Evolutionary conservation across 108 stramenopile species (phyloP).

Genomic region (Schizochytrium sp.): DNA sequence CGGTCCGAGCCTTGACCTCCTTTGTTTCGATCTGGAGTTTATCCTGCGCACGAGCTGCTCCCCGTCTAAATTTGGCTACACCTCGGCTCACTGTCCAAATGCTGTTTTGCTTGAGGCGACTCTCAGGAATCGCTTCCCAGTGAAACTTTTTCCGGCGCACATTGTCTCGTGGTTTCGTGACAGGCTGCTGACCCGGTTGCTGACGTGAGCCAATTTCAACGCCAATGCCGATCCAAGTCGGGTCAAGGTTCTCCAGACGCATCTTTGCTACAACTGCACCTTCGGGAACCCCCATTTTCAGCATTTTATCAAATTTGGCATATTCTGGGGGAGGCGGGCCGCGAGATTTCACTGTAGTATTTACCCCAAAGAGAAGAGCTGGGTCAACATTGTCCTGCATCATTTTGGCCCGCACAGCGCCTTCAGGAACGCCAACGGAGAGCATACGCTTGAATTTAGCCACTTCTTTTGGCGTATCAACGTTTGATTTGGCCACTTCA

Average conservation of each 20-base stretch:
- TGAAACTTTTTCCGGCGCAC: background rate
- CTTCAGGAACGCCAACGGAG: background rate
- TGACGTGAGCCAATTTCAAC: background rate
- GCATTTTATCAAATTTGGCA: background rate
- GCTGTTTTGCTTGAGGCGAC: background rate
- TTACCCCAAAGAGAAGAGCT: background rate
- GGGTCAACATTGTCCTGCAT: background rate
- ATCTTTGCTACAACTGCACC: background rate
- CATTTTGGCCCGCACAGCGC: background rate
- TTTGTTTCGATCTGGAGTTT: no score
- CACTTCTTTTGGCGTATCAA: background rate
- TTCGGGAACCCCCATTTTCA: conserved; percentile 7
- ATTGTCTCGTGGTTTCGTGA: no score
- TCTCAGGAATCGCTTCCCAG: background rate
- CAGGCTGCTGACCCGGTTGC: no score
- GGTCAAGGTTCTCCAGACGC: background rate
- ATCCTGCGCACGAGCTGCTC: background rate
- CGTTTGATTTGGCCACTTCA: no score
- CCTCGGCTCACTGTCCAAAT: background rate
- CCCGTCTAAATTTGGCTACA: background rate
- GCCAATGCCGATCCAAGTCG: background rate
- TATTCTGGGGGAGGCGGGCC: background rate
- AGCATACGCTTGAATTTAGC: background rate
- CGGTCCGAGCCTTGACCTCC: no score
- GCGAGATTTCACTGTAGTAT: background rate